These are phyloP conservation scores for Eucalyptus pauciflora DNA, from an alignment of 345 rosid species.

Conservation along the genomic window DNA sequence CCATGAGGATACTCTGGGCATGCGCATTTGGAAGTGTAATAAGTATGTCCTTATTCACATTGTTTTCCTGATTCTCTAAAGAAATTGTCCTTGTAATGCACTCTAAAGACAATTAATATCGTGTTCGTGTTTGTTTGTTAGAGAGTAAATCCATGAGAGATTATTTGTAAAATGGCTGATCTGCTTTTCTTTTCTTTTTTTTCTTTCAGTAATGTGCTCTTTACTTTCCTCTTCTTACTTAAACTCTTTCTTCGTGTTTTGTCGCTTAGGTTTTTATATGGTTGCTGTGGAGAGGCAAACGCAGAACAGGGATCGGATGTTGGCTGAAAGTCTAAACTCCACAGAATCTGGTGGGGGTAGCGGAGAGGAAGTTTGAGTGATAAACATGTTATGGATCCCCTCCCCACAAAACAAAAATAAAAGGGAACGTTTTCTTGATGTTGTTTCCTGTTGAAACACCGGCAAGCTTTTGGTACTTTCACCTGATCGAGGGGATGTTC, in stretches of 20 bases:
- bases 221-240: not conserved
- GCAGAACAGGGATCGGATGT: slow-evolving; percentile 53
- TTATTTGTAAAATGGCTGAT: not conserved
- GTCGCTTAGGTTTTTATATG: slow-evolving; percentile 60
- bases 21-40: slow-evolving; percentile 69
- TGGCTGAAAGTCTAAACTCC: slow-evolving; percentile 51
- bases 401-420: not conserved
- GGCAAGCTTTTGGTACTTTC: not conserved
- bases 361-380: slow-evolving; percentile 14
- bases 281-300: slow-evolving; percentile 71
- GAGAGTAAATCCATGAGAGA: not conserved
- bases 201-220: not conserved
- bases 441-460: not conserved
- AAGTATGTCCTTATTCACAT: slow-evolving; percentile 6
- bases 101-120: not conserved
- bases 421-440: not conserved
- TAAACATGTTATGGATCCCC: not conserved
- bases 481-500: not conserved
- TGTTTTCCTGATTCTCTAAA: not conserved
- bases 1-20: slow-evolving; percentile 67
- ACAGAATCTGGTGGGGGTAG: slow-evolving; percentile 31
- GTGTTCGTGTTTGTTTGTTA: not conserved
- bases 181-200: not conserved
- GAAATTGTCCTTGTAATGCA: not conserved
- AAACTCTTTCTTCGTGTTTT: not conserved